Percentiles rank a stretch among this genome's conserved stretches.
Conservation (phyloP, 352 stramenopile species). For the Detonula confervacea region DNA sequence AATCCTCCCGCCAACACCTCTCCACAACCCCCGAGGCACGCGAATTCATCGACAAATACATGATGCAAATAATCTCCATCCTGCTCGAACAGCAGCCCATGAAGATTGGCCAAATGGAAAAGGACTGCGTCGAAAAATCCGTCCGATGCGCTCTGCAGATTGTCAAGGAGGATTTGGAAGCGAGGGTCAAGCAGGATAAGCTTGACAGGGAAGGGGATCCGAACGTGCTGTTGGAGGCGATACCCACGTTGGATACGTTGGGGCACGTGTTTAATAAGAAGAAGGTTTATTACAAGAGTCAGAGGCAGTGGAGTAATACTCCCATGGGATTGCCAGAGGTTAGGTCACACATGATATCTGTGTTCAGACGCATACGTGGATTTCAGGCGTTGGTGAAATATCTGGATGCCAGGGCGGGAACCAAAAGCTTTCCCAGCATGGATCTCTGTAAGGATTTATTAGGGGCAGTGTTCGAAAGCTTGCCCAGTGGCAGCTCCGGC, state of each 20-base stretch:
- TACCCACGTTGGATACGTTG: too few species aligned
- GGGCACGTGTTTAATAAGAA: conserved; percentile 78
- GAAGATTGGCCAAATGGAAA: conserved; percentile 80
- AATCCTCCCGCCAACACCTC: conserved; percentile 56
- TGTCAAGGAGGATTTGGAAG: conserved; percentile 67
- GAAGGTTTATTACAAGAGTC: conserved; percentile 82
- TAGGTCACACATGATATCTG: conserved; percentile 73
- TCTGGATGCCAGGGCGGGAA: conserved; percentile 33
- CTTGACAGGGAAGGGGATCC: too few species aligned
- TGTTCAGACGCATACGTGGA: conserved; percentile 67
- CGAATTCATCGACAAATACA: conserved; percentile 77
- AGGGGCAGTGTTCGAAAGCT: conserved; percentile 38
- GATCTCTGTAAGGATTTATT: conserved; percentile 63
- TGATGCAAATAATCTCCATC: conserved; percentile 80
- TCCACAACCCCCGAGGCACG: conserved; percentile 1
- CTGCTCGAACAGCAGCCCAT: conserved; percentile 80
- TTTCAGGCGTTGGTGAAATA: conserved; percentile 69
- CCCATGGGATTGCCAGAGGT: conserved; percentile 62
- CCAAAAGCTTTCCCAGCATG: conserved; percentile 48
- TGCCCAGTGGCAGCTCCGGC: conserved; percentile 9
- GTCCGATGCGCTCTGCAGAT: conserved; percentile 67
- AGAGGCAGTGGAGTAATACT: conserved; percentile 45
- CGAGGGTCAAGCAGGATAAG: not conserved
- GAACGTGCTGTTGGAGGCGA: not conserved
- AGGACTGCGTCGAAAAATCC: conserved; percentile 80